Percentiles rank a stretch among this genome's conserved stretches.
phyloP scores from a whole-genome alignment of 768 basidiomycete genomes.

The Omphalotus guepiniiformis region DNA sequence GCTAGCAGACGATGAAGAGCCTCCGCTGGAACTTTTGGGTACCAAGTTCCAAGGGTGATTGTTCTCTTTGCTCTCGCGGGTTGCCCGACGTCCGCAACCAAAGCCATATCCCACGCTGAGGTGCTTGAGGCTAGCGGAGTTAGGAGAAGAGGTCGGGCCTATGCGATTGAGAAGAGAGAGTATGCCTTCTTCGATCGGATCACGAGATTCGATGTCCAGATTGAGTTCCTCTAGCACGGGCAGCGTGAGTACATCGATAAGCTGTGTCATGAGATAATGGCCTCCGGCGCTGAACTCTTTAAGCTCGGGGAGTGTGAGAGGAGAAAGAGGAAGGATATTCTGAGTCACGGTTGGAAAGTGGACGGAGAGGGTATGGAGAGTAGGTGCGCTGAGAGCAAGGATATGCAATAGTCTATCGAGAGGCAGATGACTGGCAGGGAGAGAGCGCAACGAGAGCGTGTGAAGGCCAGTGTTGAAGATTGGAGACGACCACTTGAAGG shows the following conservation, averaged over 20 bases:
- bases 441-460: constrained; percentile 58
- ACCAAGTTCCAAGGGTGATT: not conserved
- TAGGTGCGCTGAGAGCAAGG: constrained; percentile 47
- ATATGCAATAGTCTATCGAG: constrained; percentile 70
- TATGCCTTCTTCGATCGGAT: constrained; percentile 71
- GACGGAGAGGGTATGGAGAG: constrained; percentile 52
- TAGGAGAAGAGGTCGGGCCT: constrained; percentile 40
- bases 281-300: constrained; percentile 59
- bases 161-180: constrained; percentile 45
- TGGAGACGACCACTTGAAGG: constrained; percentile 76
- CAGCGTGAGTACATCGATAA: constrained; percentile 57
- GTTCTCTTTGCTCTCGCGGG: not conserved
- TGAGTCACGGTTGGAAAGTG: constrained; percentile 59
- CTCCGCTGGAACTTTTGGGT: not conserved
- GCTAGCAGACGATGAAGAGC: constrained; percentile 4
- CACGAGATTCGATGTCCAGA: constrained; percentile 71
- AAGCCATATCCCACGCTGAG: constrained; percentile 62
- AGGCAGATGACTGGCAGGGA: constrained; percentile 58
- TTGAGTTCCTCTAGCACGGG: constrained; percentile 56
- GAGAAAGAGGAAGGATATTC: constrained; percentile 57
- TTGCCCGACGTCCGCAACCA: constrained; percentile 12
- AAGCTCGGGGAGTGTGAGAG: constrained; percentile 50
- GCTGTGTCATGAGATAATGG: constrained; percentile 56
- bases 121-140: constrained; percentile 42
- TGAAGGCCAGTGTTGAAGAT: constrained; percentile 59